A percentile compares a stretch with the other conserved stretches of the same genome.
Evolutionary conservation across 1,284 basidiomycete genomes (phyloP).

Genomic region (Erythrobasidium hasegawianum): DNA sequence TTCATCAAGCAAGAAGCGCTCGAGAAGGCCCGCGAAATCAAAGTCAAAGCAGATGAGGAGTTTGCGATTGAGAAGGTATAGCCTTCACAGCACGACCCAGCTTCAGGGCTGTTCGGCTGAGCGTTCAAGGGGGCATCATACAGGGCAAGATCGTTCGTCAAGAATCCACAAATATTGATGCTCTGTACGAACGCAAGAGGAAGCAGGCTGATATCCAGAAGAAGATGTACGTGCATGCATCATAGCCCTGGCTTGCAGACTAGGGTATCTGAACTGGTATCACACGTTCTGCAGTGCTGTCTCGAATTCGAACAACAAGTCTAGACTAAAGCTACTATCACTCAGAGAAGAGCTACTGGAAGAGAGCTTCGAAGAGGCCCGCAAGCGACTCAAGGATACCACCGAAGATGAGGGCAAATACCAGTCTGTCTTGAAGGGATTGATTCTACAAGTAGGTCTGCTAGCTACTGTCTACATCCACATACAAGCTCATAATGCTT

Average conservation of each 20-base stretch:
- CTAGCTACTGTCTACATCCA: not conserved
- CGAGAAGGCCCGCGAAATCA: slow-evolving; percentile 94
- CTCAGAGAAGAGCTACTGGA: slow-evolving; percentile 88
- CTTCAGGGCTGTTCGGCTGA: not conserved
- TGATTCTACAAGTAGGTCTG: slow-evolving; percentile 68
- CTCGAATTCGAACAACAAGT: slow-evolving; percentile 93
- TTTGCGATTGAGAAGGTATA: slow-evolving; percentile 91
- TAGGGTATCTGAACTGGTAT: not conserved
- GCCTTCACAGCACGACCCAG: slow-evolving; percentile 2
- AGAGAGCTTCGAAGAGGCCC: slow-evolving; percentile 75
- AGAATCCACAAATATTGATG: slow-evolving; percentile 86
- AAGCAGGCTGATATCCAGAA: slow-evolving; percentile 87
- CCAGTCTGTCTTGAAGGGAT: slow-evolving; percentile 68
- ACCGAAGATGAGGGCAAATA: slow-evolving; percentile 70
- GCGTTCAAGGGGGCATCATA: not conserved
- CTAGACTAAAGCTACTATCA: slow-evolving; percentile 84
- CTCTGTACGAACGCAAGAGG: slow-evolving; percentile 85
- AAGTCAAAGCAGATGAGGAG: slow-evolving; percentile 93
- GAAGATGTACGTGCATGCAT: slow-evolving; percentile 79
- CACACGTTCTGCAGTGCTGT: slow-evolving; percentile 68
- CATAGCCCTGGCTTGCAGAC: not conserved
- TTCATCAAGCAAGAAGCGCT: slow-evolving; percentile 96
- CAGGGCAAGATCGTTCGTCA: slow-evolving; percentile 94
- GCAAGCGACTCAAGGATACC: slow-evolving; percentile 62
- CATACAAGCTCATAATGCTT: not conserved